Evolutionary conservation across 2,329 filamentous ascomycete genomes (phyloP), one percentile per base, ranked within the genome.

Genomic region (Xylaria digitata): DNA sequence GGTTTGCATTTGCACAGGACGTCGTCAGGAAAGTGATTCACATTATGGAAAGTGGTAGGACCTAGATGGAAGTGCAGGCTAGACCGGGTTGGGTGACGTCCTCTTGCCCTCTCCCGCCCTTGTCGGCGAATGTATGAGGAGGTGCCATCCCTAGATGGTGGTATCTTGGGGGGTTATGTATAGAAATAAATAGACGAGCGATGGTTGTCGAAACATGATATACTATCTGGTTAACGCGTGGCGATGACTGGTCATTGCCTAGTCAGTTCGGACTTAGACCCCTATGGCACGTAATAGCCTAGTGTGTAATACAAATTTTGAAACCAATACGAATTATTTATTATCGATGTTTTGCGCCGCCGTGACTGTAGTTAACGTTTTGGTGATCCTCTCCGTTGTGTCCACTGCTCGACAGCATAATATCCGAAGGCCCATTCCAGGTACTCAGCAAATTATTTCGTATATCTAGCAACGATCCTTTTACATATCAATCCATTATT

Each of bases 131-230:
- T 53, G 26, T 11, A 54, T 53, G 60, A 45, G 43, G 17, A 49
- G 34, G 13, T 17, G 34, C n/a, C 9, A 11, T 11, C 17, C 2
- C 21, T 34, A 50, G 54, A 56, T 43, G 23, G 7, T 21, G 8
- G 55, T 46, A 23, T 30, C n/a, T 59, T 21, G 19, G 42, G 60
- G 8, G n/a, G 45, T 26, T 61, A 34, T 61, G 46, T 54, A 49
- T 59, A 40, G 7, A 40, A 8, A 55, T 46, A 26, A 43, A 52
- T 26, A 45, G 5, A 54, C 48, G 26, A 40, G 37, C 13, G 3
- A 17, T 37, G 19, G 23, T 49, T 37, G 21, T 46, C 7, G 9
- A 42, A 13, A 40, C 19, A 32, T 46, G 17, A 15, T n/a, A 37
- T 11, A 32, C 32, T 19, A 13, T 52, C 40, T 19, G 15, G 19